Evolutionary conservation across 1,284 basidiomycete genomes (phyloP).

Genomic region (Testicularia cyperi): DNA sequence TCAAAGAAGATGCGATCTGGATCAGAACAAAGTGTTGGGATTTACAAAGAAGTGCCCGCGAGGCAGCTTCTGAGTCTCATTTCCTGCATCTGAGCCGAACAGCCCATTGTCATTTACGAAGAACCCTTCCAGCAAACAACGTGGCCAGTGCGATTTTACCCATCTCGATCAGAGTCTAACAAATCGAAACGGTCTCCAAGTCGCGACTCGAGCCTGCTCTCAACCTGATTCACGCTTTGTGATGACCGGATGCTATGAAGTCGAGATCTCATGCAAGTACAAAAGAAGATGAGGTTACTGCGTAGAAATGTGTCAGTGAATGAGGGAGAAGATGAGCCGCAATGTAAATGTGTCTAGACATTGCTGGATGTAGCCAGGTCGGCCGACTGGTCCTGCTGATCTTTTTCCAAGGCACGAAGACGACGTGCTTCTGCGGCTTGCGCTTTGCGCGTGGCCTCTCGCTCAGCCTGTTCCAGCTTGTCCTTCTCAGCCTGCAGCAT

Average conservation of each 20-base stretch:
- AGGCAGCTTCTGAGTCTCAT: not conserved
- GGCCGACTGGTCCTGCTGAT: constrained; percentile 5
- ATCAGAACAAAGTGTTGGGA: too few relatives aligned
- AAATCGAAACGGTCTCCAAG: constrained; percentile 10
- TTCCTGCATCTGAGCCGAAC: too few relatives aligned
- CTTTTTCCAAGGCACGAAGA: constrained; percentile 16
- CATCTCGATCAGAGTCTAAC: too few relatives aligned
- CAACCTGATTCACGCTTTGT: too few relatives aligned
- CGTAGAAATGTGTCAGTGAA: not conserved
- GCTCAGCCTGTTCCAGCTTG: constrained; percentile 16
- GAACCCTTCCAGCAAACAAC: too few relatives aligned
- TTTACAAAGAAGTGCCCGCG: not conserved
- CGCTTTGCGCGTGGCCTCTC: constrained; percentile 14
- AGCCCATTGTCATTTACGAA: too few relatives aligned
- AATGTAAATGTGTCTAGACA: not conserved
- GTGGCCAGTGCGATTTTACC: too few relatives aligned
- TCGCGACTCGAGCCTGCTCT: constrained; percentile 5
- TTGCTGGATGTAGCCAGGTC: not conserved
- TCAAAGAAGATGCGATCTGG: too few relatives aligned
- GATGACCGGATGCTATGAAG: too few relatives aligned
- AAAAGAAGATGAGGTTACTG: too few relatives aligned
- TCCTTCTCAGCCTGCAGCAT: constrained; percentile 11
- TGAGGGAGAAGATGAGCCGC: too few relatives aligned
- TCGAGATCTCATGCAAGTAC: not conserved
- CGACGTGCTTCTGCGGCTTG: constrained; percentile 19